A percentile compares a stretch with the other conserved stretches of the same genome.
Evolutionary conservation across 441 rosid genomes (phyloP).

Genomic region (Cnidoscolus chayamansa): DNA sequence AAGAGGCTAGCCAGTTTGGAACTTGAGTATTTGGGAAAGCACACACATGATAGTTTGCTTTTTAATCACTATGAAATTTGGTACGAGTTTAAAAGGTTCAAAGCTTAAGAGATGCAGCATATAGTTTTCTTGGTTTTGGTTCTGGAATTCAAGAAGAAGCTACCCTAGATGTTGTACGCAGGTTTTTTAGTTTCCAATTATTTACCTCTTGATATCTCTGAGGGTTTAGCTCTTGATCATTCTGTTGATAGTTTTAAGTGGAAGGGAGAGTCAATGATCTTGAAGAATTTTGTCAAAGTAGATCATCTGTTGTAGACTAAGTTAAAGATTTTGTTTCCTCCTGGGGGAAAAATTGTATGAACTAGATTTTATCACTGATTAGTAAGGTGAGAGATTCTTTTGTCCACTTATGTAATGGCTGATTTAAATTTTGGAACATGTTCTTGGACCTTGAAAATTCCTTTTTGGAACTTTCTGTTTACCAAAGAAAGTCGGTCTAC

Average conservation of each 20-base stretch:
- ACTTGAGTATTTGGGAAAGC: conserved; percentile 68
- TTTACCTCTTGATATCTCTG: background rate
- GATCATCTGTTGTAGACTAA: conserved; percentile 15
- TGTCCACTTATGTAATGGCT: conserved; percentile 4
- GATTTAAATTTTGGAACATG: conserved; percentile 12
- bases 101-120: conserved; percentile 32
- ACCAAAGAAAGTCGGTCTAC: background rate
- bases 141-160: conserved; percentile 17
- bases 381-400: conserved; percentile 9
- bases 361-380: conserved; percentile 6
- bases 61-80: conserved; percentile 95
- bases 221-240: conserved; percentile 8
- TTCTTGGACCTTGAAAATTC: conserved; percentile 1
- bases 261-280: conserved; percentile 6
- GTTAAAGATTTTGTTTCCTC: conserved; percentile 12
- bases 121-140: conserved; percentile 14
- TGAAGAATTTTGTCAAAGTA: conserved; percentile 1
- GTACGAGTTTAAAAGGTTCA: conserved; percentile 72
- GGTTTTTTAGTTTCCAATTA: conserved; percentile 6
- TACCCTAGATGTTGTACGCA: conserved; percentile 2
- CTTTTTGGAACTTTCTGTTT: background rate
- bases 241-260: conserved; percentile 14
- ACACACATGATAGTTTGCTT: conserved; percentile 79
- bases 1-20: conserved; percentile 68
- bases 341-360: background rate